A percentile compares a stretch with the other conserved stretches of the same genome.
These are phyloP conservation scores for Myriosclerotinia scirpicola DNA, from an alignment of 2,329 filamentous ascomycete species.

Conservation along the genomic window DNA sequence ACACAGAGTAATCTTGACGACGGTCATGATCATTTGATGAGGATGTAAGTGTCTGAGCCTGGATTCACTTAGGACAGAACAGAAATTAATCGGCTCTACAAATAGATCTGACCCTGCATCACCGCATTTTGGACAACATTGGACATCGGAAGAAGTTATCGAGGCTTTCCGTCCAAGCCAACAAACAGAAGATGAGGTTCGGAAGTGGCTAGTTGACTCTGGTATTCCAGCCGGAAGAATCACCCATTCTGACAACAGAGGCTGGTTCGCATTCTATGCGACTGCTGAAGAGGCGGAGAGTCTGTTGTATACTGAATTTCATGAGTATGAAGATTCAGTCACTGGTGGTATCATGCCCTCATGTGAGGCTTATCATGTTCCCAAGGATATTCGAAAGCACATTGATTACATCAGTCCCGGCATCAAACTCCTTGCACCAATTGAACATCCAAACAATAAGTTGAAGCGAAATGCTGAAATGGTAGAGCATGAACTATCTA, in stretches of 20 bases:
- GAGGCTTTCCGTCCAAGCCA: slow-evolving; percentile 40
- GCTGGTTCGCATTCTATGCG: slow-evolving; percentile 44
- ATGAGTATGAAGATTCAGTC: slow-evolving; percentile 48
- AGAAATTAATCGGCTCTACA: not conserved
- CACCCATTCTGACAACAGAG: slow-evolving; percentile 42
- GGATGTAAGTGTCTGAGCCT: slow-evolving; percentile 30
- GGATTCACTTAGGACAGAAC: slow-evolving; percentile 27
- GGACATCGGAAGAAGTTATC: slow-evolving; percentile 39
- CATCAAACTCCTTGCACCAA: slow-evolving; percentile 44
- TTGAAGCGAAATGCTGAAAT: slow-evolving; percentile 22
- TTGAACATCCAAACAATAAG: slow-evolving; percentile 39
- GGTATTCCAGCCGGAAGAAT: slow-evolving; percentile 40
- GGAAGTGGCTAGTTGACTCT: slow-evolving; percentile 40
- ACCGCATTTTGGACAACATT: slow-evolving; percentile 42
- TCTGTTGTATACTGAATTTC: slow-evolving; percentile 42
- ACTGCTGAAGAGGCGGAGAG: slow-evolving; percentile 41
- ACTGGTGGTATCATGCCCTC: slow-evolving; percentile 39
- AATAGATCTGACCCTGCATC: slow-evolving; percentile 35
- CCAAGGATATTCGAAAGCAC: slow-evolving; percentile 48
- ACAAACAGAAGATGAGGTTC: slow-evolving; percentile 40
- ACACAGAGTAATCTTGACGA: slow-evolving; percentile 33
- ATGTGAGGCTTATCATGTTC: slow-evolving; percentile 47
- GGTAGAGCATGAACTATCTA: not conserved
- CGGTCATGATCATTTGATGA: slow-evolving; percentile 34
- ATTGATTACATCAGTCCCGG: slow-evolving; percentile 53